Evolutionary conservation across 1,139 yeast genomes (phyloP).

Genomic region (Lodderomyces parapsilosis): DNA sequence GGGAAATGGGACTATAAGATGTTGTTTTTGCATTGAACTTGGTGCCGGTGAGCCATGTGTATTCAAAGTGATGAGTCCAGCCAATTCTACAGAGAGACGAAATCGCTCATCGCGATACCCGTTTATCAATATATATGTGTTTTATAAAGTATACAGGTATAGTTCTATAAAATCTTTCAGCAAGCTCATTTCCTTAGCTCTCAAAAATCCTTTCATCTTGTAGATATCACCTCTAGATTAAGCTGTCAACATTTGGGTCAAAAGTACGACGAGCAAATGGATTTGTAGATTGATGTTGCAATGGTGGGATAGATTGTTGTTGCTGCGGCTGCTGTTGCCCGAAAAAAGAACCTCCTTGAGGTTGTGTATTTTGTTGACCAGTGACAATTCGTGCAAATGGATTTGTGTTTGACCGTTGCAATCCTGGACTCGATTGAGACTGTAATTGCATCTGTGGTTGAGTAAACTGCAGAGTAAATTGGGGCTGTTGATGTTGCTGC

Average conservation of each 20-base stretch:
- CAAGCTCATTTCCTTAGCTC: not conserved
- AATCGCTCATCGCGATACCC: no score
- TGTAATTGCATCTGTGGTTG: constrained; percentile 9
- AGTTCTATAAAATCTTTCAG: not conserved
- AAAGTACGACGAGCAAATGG: constrained; percentile 38
- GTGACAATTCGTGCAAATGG: constrained; percentile 35
- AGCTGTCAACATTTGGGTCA: constrained; percentile 6
- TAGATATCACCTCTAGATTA: constrained; percentile 4
- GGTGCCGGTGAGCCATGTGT: no score
- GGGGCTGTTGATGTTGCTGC: constrained; percentile 16
- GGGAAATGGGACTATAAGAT: constrained; percentile 30
- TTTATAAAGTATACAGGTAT: not conserved
- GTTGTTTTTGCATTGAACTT: no score
- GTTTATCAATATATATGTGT: not conserved
- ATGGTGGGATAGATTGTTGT: constrained; percentile 13
- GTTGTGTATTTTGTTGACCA: constrained; percentile 12
- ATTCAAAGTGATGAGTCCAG: no score
- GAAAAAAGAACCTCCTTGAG: constrained; percentile 6
- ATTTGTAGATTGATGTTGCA: constrained; percentile 32
- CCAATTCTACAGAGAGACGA: no score
- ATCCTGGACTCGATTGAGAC: constrained; percentile 17
- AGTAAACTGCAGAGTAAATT: constrained; percentile 1
- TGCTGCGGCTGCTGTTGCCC: constrained; percentile 1
- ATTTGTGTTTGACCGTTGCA: constrained; percentile 36
- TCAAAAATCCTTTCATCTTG: no score